Evolutionary conservation across 2,329 filamentous ascomycete species (phyloP), one percentile per base, ranked within the genome.

Genomic region (Clarireedia hainanense): DNA sequence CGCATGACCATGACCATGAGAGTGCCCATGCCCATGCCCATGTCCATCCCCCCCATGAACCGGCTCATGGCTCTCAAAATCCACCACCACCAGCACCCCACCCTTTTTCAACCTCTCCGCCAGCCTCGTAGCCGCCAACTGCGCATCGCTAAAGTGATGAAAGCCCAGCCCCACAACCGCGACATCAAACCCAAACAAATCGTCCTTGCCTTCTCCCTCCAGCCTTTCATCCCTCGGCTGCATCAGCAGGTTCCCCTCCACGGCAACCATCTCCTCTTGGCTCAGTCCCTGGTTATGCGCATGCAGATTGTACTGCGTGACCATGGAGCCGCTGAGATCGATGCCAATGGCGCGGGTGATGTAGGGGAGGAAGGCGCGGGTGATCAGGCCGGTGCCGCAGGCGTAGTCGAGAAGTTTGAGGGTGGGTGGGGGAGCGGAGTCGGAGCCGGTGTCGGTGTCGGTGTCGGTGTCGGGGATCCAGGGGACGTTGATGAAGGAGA

Each of bases 311-410:
- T 85, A 91, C 6, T 76, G 74, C 0, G 74, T 72, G 5, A 89
- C 78, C 87, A 91, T 91, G 58, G 81, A 81, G 59, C 83, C 77
- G 0, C 86, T 85, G 55, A 90, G 71, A 66, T 91, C 88, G 46
- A 91, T 76, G 43, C 86, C 88, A 15, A 85, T 71, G 48, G 81
- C 80, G 61, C 84, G 76, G 1, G 80, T 83, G 2, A 82, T 77
- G 62, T 80, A 84, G 2, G 83, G 80, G 1, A 77, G 79, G 14
- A 88, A 74, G 14, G 80, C 36, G 14, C 52, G 34, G 0, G 52
- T 55, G n/a, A 55, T 43, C 54, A 81, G 70, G 2, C 86, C 86
- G 5, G 85, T 84, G 7, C 88, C 88, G 66, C 87, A 91, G 15
- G 88, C 88, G 69, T 91, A 91, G 67, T 91, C 88, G 2, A 91